Base-by-base conservation (phyloP, 352 stramenopile species). In the Phytophthora foliorum region DNA sequence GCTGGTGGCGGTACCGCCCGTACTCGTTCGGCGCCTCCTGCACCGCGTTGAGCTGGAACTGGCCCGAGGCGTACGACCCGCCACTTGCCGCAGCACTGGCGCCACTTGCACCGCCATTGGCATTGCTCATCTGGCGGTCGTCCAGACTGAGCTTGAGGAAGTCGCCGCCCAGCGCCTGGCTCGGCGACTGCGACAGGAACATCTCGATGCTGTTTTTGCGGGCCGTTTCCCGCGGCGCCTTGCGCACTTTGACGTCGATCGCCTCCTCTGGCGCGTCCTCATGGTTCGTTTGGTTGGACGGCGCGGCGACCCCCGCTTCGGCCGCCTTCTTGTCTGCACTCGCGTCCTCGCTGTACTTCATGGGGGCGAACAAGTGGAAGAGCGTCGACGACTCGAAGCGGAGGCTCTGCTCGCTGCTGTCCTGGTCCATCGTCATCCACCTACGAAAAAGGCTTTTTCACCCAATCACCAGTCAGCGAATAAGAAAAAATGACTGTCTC, bases 131-230 rank as follows among this genome's bases (percentile, higher is more conserved):
- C 48, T 75, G 76, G 17, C 80, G 77, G 74, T 95, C 88, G 49
- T 92, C 84, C 57, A 95, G 50, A 29, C 63, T 84, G 6, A 95
- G 67, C 52, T 91, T 92, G 11, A 95, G 68, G 46, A 95, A 93
- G 54, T 91, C 84, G 16, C 84, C 86, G 29, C 88, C 88, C 21
- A 95, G 67, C 17, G 86, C 86, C 56, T 95, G 88, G 42, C 81
- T 92, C 1, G 88, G 88, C 53, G 84, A 93, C 67, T 93, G 88
- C 65, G 88, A 95, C 3, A 95, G 69, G 78, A 95, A 95, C 86
- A 95, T 92, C 68, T 95, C 88, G 34, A 95, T 92, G 71, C 84
- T 93, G 77, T 90, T 95, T 77, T 95, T 95, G 42, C 88, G 84
- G 42, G n/a, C n/a, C n/a, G n/a, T 75, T n/a, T 78, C 72, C 51